These are phyloP conservation scores for Flaveria bidentis DNA, from an alignment of 129 eudicot genomes.

Conservation along the genomic window DNA sequence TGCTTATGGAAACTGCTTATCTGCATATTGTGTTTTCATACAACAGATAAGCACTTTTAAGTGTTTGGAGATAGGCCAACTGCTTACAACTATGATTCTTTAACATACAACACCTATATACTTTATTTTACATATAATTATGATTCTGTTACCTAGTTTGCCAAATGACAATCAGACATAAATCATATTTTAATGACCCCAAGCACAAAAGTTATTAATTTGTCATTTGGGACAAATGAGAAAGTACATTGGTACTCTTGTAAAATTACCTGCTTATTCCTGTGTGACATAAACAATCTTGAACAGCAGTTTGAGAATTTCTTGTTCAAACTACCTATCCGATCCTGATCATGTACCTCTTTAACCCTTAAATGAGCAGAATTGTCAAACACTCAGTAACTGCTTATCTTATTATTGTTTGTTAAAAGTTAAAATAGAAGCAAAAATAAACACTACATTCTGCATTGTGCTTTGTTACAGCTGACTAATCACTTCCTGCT, in stretches of 20 bases:
- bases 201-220: not conserved
- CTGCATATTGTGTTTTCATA: not conserved
- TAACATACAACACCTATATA: not conserved
- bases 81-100: not conserved
- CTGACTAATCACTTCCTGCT: not conserved
- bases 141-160: not conserved
- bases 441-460: not conserved
- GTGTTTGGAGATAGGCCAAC: not conserved
- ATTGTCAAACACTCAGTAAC: not conserved
- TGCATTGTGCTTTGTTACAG: not conserved
- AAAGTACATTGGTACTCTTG: not conserved
- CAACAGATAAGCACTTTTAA: not conserved
- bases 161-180: not conserved
- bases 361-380: not conserved
- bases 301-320: not conserved
- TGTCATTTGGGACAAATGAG: not conserved
- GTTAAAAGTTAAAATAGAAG: not conserved
- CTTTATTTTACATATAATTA: not conserved
- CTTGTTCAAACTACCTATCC: not conserved
- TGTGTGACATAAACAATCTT: not conserved
- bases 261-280: not conserved
- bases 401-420: not conserved
- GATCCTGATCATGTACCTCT: not conserved
- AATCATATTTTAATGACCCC: not conserved
- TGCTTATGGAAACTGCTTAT: conserved; percentile 2